Percentiles rank a stretch among this genome's conserved stretches.
These are phyloP conservation scores for Naumovozyma baii DNA, from an alignment of 805 yeast genomes.

Conservation along the genomic window DNA sequence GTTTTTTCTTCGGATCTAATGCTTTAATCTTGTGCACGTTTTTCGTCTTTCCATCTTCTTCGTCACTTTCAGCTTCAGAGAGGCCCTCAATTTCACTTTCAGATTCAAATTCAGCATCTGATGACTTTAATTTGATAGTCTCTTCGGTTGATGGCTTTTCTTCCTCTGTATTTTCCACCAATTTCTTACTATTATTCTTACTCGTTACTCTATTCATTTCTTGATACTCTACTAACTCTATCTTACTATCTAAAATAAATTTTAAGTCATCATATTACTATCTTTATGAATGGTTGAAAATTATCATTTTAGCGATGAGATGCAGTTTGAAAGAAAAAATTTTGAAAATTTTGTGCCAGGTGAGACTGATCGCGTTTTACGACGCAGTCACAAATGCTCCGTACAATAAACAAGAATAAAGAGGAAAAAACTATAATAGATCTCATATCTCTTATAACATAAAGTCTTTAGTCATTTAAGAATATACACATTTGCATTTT, in stretches of 20 bases:
- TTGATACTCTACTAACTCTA: not conserved
- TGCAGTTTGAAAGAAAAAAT: not conserved
- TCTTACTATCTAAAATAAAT: too few species aligned
- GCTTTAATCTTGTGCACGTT: conserved; percentile 26
- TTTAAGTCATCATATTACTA: too few species aligned
- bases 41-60: conserved; percentile 24
- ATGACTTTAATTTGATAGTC: conserved; percentile 15
- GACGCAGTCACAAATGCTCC: not conserved
- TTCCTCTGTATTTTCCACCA: conserved; percentile 15
- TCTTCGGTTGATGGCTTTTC: conserved; percentile 18
- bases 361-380: not conserved
- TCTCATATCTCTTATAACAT: too few species aligned
- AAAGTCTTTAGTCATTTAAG: too few species aligned
- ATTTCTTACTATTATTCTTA: conserved; percentile 20
- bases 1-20: conserved; percentile 19
- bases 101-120: conserved; percentile 11
- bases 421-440: too few species aligned
- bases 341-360: not conserved
- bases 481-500: too few species aligned
- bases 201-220: conserved; percentile 1
- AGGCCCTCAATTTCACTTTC: conserved; percentile 21
- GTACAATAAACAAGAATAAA: too few species aligned
- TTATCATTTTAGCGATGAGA: conserved; percentile 4
- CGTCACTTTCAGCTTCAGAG: conserved; percentile 21
- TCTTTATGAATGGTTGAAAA: too few species aligned